Evolutionary conservation across 2,329 filamentous ascomycete genomes (phyloP).

Genomic region (Ophiostoma montium): DNA sequence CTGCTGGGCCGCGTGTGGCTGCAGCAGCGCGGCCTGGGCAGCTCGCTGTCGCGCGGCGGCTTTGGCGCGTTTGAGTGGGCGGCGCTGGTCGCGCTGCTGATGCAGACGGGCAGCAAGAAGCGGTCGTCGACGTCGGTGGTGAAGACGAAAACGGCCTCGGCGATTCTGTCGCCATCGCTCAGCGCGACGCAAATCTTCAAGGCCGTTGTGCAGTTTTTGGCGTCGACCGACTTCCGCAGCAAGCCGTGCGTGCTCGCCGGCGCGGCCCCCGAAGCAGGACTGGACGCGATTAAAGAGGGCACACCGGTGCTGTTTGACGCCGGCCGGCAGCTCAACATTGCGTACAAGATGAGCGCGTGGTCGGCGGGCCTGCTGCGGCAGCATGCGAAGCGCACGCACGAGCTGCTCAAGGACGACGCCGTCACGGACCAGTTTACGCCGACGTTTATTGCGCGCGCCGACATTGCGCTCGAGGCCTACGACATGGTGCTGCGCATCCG

Average conservation of each 20-base stretch:
- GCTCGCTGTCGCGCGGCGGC: slow-evolving; percentile 57
- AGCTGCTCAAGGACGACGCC: slow-evolving; percentile 53
- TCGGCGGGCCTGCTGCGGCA: slow-evolving; percentile 61
- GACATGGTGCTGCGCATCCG: slow-evolving; percentile 31
- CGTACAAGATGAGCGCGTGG: slow-evolving; percentile 84
- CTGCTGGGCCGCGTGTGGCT: slow-evolving; percentile 81
- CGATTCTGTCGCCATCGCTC: slow-evolving; percentile 62
- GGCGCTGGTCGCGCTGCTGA: slow-evolving; percentile 60
- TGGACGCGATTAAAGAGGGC: slow-evolving; percentile 23
- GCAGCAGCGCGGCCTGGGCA: slow-evolving; percentile 67
- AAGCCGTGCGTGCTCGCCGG: slow-evolving; percentile 45
- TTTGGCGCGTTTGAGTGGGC: slow-evolving; percentile 93
- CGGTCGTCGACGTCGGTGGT: slow-evolving; percentile 24
- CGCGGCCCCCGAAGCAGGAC: slow-evolving; percentile 23
- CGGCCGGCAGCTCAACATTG: slow-evolving; percentile 58
- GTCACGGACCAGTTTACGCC: slow-evolving; percentile 70
- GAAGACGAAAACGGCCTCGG: slow-evolving; percentile 4
- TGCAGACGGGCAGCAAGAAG: slow-evolving; percentile 53
- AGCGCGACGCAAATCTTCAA: slow-evolving; percentile 94
- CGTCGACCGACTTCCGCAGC: slow-evolving; percentile 55
- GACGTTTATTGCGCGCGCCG: slow-evolving; percentile 58
- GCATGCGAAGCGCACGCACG: slow-evolving; percentile 60
- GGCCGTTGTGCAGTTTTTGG: slow-evolving; percentile 76
- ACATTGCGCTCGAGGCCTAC: slow-evolving; percentile 39
- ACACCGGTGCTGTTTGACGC: slow-evolving; percentile 69